Conservation (phyloP, 371 early-diverging fungal species). For the Mortierella sp. region DNA sequence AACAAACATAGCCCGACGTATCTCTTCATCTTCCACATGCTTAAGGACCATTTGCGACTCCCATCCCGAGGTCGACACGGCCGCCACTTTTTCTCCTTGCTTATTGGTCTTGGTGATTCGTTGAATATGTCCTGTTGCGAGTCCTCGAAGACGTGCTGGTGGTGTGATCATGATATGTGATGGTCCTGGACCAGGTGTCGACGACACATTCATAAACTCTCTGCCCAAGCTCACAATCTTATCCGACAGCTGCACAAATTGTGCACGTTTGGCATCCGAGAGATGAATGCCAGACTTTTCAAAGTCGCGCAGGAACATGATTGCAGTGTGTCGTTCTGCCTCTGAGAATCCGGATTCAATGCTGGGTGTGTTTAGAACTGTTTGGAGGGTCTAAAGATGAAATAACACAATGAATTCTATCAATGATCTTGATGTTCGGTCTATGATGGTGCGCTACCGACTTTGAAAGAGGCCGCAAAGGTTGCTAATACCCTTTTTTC, state of each 20-base stretch:
- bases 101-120: constrained; percentile 48
- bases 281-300: constrained; percentile 95
- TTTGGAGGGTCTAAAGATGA: constrained; percentile 65
- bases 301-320: constrained; percentile 89
- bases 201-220: constrained; percentile 68
- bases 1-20: constrained; percentile 78
- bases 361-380: constrained; percentile 66
- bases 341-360: constrained; percentile 64
- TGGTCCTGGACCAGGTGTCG: constrained; percentile 31
- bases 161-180: constrained; percentile 50
- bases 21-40: constrained; percentile 66
- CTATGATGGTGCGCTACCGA: neutral
- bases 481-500: neutral
- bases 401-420: neutral
- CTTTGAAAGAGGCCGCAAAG: neutral
- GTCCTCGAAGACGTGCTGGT: constrained; percentile 48
- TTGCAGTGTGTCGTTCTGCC: constrained; percentile 84
- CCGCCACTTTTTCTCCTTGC: constrained; percentile 43
- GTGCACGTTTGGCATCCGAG: constrained; percentile 67
- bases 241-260: constrained; percentile 86
- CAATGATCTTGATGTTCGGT: too few species aligned
- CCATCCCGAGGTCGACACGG: constrained; percentile 63
- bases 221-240: constrained; percentile 83
- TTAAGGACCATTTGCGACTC: constrained; percentile 72
- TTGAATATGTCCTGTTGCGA: constrained; percentile 33